Base-by-base conservation (phyloP, 2,329 filamentous ascomycete genomes). In the Pleoardoris graminearum region DNA sequence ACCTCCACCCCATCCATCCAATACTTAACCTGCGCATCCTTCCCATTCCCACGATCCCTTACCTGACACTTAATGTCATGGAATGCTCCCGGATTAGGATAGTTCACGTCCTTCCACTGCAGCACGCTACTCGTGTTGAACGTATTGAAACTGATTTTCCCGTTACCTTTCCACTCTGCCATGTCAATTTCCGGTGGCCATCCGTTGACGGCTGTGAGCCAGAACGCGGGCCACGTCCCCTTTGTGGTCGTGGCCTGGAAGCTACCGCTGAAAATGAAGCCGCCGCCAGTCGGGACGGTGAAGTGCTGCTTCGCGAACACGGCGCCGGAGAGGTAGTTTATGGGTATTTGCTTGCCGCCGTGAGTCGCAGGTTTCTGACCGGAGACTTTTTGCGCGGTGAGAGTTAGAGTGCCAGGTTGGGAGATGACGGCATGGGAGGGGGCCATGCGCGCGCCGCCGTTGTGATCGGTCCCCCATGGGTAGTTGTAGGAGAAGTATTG, bases 111-210 rank as follows among this genome's bases (percentile, higher is more conserved):
- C 35, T 73, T 70, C 33, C 79, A 75, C 3, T 73, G 66, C 2
- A 83, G 76, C 38, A 77, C 62, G 4, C 72, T 77, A 27, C 76
- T 77, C 1, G 79, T 79, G 58, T 80, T 79, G 62, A 80, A 80
- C 1, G 80, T 83, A 59, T 83, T 83, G 70, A 83, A 83, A 27
- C 75, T 79, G 53, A 83, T 79, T 61, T 81, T 78, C 14, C 80
- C 81, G 29, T 67, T 75, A 12, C 82, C 82, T 63, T 84, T 85
- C 82, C 82, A 85, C 67, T 85, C 82, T 1, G 82, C 82, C 68
- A 85, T 76, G 62, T 85, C 82, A 50, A 85, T 78, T 75, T 84
- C 82, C 0, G 82, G 82, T 14, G 82, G 82, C 82, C 82, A 85
- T 0, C 76, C 74, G 38, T 80, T 63, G 0, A 80, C 80, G 0